Base-by-base conservation (phyloP, 352 stramenopile genomes). In the Elongisporangium undulatum region DNA sequence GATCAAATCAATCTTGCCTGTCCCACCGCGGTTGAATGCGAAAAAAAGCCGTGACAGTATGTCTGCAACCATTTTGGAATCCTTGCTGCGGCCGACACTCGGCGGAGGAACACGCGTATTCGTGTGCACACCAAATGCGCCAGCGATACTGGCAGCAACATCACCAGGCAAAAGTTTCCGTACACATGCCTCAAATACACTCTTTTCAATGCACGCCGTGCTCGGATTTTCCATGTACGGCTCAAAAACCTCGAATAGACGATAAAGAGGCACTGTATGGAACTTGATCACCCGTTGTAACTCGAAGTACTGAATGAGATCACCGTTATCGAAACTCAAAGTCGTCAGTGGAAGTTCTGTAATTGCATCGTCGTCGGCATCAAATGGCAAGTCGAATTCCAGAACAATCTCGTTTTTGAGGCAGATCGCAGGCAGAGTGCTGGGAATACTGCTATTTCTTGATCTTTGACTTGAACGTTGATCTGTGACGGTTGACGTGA, bases 391-490 rank as follows among this genome's bases (percentile, higher is more conserved):
- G 19, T 94, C 86, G 55, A 95, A 95, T 34, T 92, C 82, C 4
- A 95, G 68, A 29, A 94, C 78, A 20, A 94, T 80, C 45, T 94
- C 84, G 61, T 94, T 90, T 61, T 92, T 94, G 19, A 95, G 58
- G 58, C 76, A 78, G 21, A 93, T 82, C 1, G 78, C 80, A 12
- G 86, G 86, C 17, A 90, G 63, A 0, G 80, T 85, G 20, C 75
- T 87, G 38, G 79, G 72, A 21, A 85, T 67, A 51, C 77, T 89
- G 38, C 70, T 82, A 19, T 64, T 67, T 53, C 67, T 72, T 7
- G 83, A 90, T 17, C 53, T 38, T 12, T 62, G 58, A 19, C 58
- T 45, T 48, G 59, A 45, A 45, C 34, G 34, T 17, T 45, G 34
- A 45, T 45, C 34, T 3, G 34, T 45, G 34, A 45, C 34, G 12